phyloP scores from a whole-genome alignment of 495 filamentous ascomycete species.

The Penicillium robsamsonii region DNA sequence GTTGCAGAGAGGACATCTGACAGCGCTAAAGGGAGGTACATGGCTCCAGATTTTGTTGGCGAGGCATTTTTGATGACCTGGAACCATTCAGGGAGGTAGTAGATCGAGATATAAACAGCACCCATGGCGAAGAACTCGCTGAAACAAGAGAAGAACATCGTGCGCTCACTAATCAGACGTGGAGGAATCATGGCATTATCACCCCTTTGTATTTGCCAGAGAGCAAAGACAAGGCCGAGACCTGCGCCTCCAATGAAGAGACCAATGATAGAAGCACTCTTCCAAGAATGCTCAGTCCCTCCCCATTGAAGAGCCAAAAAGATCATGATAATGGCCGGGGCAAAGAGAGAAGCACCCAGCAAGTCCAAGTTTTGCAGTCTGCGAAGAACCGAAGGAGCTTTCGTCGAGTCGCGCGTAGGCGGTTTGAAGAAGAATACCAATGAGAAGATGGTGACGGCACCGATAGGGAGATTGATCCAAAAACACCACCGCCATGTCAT shows the following conservation, averaged over 20 bases:
- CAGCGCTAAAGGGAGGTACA: conserved; percentile 18
- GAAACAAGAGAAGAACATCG: conserved; percentile 16
- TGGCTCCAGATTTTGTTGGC: conserved; percentile 28
- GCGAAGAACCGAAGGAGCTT: not conserved
- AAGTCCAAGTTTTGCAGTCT: conserved; percentile 33
- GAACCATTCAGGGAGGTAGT: conserved; percentile 39
- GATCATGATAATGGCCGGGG: conserved; percentile 35
- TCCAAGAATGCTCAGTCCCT: conserved; percentile 18
- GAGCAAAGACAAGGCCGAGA: conserved; percentile 28
- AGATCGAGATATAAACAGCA: conserved; percentile 24
- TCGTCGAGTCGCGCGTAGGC: not conserved
- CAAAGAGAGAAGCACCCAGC: conserved; percentile 43
- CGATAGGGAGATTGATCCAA: conserved; percentile 62
- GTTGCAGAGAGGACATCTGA: conserved; percentile 7
- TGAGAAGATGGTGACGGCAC: conserved; percentile 49
- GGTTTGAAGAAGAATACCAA: conserved; percentile 48
- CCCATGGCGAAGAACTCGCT: conserved; percentile 21
- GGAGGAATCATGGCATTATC: conserved; percentile 49
- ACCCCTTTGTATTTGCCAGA: conserved; percentile 42
- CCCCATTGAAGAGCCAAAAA: conserved; percentile 29
- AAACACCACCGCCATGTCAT: conserved; percentile 78
- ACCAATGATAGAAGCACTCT: conserved; percentile 17
- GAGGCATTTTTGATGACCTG: conserved; percentile 33
- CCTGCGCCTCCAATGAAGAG: conserved; percentile 21
- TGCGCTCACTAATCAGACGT: conserved; percentile 8